Percentiles rank a stretch among this genome's conserved stretches.
Evolutionary conservation across 768 basidiomycete genomes (phyloP).

Genomic region (Mycena sanguinolenta): DNA sequence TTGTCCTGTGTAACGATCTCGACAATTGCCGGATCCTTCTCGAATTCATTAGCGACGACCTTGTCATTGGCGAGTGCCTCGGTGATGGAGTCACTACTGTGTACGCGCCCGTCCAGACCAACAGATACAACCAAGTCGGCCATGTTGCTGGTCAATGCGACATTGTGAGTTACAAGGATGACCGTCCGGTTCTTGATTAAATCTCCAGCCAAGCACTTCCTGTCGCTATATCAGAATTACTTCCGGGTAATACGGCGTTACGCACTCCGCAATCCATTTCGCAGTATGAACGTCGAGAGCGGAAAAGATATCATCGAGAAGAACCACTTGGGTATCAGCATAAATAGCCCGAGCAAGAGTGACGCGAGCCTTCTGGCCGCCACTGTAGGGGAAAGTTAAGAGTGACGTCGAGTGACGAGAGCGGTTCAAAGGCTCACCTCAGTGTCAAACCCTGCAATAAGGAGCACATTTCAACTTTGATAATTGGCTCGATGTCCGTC

Average conservation of each 20-base stretch:
- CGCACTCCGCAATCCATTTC: slow-evolving; percentile 76
- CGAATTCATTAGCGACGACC: slow-evolving; percentile 46
- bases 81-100: slow-evolving; percentile 61
- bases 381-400: slow-evolving; percentile 42
- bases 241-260: neutral
- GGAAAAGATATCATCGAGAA: slow-evolving; percentile 81
- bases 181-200: slow-evolving; percentile 85
- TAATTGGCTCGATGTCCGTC: no score
- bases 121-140: slow-evolving; percentile 73
- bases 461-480: no score
- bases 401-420: neutral
- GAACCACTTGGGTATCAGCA: slow-evolving; percentile 67
- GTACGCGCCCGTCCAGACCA: slow-evolving; percentile 67
- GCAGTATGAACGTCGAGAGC: slow-evolving; percentile 84
- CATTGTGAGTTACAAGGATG: slow-evolving; percentile 71
- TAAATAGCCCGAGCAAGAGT: slow-evolving; percentile 64
- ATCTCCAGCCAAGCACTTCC: slow-evolving; percentile 86
- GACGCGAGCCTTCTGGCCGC: slow-evolving; percentile 62
- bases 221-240: neutral
- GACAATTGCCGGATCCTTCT: slow-evolving; percentile 45
- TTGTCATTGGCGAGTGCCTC: slow-evolving; percentile 60
- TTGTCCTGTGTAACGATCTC: slow-evolving; percentile 42
- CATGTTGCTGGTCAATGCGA: slow-evolving; percentile 65
- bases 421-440: neutral
- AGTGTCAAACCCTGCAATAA: neutral